Base-by-base conservation (phyloP, 257 asterid genomes). In the Solanum etuberosum region DNA sequence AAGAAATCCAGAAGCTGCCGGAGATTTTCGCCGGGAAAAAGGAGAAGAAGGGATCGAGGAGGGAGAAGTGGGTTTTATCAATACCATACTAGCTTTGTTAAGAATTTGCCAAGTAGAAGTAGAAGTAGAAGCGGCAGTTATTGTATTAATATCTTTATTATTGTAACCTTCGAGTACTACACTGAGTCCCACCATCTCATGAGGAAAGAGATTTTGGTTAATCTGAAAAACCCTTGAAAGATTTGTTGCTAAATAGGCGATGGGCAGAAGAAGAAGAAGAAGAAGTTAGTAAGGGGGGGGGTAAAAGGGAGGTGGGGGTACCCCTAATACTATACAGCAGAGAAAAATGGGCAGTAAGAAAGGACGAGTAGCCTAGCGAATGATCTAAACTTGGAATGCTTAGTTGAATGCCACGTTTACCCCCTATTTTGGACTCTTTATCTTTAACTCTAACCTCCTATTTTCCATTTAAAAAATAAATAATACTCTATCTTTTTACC, bases 141-240 rank as follows among this genome's bases (percentile, higher is more conserved):
- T 85, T 11, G 87, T 88, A 10, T 57, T 57, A 9, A 84, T 88
- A 46, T 91, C 93, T 83, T 68, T 87, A 71, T 20, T 20, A 72
- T 20, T 31, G 84, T 57, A 84, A 35, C 88, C 92, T 87, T 95
- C 99, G 13, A 96, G 91, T 81, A 96, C 93, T 78, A 96, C 94
- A 87, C 98, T 96, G 31, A 96, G 95, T 13, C 99, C 99, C 89
- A 95, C 98, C 98, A 95, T 93, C 91, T 91, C 94, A 92, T 65
- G 74, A 46, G 31, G 48, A 84, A 84, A 86, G 70, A 85, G 70
- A 83, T 90, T 87, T 46, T 29, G 14, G 42, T 48, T 29, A 29
- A 5, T 48, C 65, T 16, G 6, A 27, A 78, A 14, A 23, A 61
- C 6, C 31, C 34, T 77, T 38, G 20, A 38, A 74, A n/a, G 83